A percentile compares a stretch with the other conserved stretches of the same genome.
These are phyloP conservation scores for Chlamydomonas incerta DNA, from an alignment of 139 green algal genomes.

Conservation along the genomic window DNA sequence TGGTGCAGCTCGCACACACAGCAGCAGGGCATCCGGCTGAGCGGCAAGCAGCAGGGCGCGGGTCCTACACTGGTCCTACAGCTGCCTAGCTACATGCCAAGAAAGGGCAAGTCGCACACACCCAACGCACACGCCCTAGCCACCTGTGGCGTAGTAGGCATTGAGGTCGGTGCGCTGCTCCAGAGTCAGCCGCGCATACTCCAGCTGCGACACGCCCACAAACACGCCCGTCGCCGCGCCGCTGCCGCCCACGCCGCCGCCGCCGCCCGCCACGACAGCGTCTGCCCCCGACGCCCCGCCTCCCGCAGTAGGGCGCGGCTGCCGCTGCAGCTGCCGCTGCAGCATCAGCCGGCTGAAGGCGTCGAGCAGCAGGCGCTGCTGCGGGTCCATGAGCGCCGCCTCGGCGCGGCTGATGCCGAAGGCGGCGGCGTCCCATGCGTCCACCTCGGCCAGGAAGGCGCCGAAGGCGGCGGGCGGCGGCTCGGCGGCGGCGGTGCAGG, in stretches of 20 bases:
- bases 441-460: slow-evolving; percentile 66
- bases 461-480: slow-evolving; percentile 49
- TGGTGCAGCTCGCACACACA: too few species aligned
- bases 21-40: too few species aligned
- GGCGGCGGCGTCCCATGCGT: slow-evolving; percentile 75
- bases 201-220: slow-evolving; percentile 80
- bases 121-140: too few species aligned
- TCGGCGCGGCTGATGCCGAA: slow-evolving; percentile 53
- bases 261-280: too few species aligned
- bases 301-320: neutral
- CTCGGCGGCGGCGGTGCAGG: slow-evolving; percentile 45
- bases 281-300: too few species aligned
- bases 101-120: too few species aligned
- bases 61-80: too few species aligned
- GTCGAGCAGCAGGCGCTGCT: slow-evolving; percentile 74
- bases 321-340: too few species aligned
- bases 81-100: too few species aligned
- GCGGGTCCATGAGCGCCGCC: slow-evolving; percentile 77
- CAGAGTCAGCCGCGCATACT: slow-evolving; percentile 76
- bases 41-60: too few species aligned
- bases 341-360: slow-evolving; percentile 18
- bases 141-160: slow-evolving; percentile 72
- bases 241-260: too few species aligned
- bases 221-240: slow-evolving; percentile 65
- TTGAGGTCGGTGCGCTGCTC: slow-evolving; percentile 52